Evolutionary conservation across 768 basidiomycete species (phyloP).

Genomic region (Panaeolus cyanescens): DNA sequence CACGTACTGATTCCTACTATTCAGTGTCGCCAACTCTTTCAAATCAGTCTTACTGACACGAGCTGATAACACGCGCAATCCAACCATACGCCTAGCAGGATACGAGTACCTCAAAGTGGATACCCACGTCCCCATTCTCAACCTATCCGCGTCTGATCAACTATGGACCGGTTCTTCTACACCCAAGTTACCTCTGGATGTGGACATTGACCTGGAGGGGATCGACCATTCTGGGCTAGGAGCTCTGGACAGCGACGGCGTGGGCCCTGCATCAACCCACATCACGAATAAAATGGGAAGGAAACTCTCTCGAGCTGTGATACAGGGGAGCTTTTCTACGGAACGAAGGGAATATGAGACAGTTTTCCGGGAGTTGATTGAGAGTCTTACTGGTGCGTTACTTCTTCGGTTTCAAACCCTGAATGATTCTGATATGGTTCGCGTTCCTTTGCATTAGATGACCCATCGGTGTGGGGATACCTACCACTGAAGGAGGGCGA

Average conservation of each 20-base stretch:
- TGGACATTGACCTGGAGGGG: too few species aligned
- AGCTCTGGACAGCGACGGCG: too few species aligned
- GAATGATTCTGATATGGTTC: background rate
- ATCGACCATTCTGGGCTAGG: background rate
- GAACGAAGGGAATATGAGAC: conserved; percentile 5
- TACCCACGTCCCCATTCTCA: conserved; percentile 2
- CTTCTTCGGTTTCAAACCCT: background rate
- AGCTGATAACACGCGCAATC: background rate
- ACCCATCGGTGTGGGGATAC: conserved; percentile 12
- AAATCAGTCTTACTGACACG: background rate
- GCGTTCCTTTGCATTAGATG: background rate
- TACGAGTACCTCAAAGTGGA: conserved; percentile 3
- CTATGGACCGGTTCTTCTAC: background rate
- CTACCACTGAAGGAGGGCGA: background rate
- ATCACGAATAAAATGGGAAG: too few species aligned
- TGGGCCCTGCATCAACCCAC: too few species aligned
- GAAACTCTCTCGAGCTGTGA: too few species aligned
- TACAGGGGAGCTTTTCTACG: background rate
- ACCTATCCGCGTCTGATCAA: background rate
- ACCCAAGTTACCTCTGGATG: background rate
- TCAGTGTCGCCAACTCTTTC: background rate
- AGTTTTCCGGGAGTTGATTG: background rate
- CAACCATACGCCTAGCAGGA: background rate
- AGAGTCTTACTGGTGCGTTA: background rate
- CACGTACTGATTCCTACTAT: too few species aligned